Evolutionary conservation across 2,329 filamentous ascomycete species (phyloP).

Genomic region (Xylogone sp.): DNA sequence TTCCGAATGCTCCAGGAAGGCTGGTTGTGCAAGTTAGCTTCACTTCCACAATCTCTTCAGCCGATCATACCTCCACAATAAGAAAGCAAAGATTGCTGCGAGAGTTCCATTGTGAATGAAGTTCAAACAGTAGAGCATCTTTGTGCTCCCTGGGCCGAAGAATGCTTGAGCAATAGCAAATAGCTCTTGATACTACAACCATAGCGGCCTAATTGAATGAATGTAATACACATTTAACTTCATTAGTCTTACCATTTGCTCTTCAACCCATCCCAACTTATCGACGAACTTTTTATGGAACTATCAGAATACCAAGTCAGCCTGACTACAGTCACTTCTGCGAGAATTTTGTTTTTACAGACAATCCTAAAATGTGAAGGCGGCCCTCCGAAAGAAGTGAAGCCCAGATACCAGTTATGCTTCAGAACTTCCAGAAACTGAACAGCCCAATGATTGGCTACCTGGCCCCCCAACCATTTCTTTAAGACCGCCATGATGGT

Average conservation of each 20-base stretch:
- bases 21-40: conserved; percentile 36
- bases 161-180: conserved; percentile 67
- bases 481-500: no score
- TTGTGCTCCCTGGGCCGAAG: conserved; percentile 65
- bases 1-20: conserved; percentile 66
- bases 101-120: conserved; percentile 58
- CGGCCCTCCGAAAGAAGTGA: conserved; percentile 64
- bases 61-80: conserved; percentile 63
- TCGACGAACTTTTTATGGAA: conserved; percentile 59
- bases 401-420: conserved; percentile 55
- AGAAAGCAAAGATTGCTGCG: conserved; percentile 54
- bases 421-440: conserved; percentile 10
- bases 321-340: no score
- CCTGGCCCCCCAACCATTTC: no score
- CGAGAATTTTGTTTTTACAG: no score
- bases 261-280: conserved; percentile 61
- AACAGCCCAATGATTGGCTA: no score
- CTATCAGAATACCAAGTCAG: conserved; percentile 24
- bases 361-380: conserved; percentile 67
- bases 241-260: conserved; percentile 52
- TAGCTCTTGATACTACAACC: conserved; percentile 61
- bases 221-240: background rate
- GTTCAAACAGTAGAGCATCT: conserved; percentile 67
- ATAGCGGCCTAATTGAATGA: background rate
- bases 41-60: no score